These are phyloP conservation scores for Dioscorea dumetorum DNA, from an alignment of 106 monocot species.

Conservation along the genomic window DNA sequence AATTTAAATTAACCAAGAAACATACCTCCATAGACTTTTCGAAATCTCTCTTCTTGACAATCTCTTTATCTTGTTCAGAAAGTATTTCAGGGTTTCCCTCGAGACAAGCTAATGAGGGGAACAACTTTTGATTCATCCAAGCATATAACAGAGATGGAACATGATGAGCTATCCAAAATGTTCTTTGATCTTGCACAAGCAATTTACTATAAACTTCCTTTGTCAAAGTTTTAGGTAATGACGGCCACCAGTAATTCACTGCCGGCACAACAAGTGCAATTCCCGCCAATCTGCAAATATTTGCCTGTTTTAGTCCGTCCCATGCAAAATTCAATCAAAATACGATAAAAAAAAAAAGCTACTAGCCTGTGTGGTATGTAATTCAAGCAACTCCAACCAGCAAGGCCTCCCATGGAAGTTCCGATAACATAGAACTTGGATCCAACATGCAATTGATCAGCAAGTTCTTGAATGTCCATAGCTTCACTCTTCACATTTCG, in stretches of 20 bases:
- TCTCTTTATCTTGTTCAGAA: constrained; percentile 19
- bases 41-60: background rate
- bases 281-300: constrained; percentile 32
- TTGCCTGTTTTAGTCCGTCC: background rate
- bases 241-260: constrained; percentile 44
- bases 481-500: constrained; percentile 32
- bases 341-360: too few species aligned
- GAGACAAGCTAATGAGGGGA: constrained; percentile 2
- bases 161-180: constrained; percentile 38
- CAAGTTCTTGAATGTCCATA: constrained; percentile 42
- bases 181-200: constrained; percentile 11
- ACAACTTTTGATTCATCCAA: constrained; percentile 47
- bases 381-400: constrained; percentile 38
- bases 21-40: too few species aligned
- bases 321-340: background rate
- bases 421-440: constrained; percentile 37
- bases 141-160: constrained; percentile 21
- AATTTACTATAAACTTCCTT: constrained; percentile 5
- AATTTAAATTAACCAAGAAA: too few species aligned
- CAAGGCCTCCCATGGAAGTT: constrained; percentile 34
- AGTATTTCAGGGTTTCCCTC: constrained; percentile 10
- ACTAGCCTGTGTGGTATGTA: constrained; percentile 48
- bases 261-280: constrained; percentile 29
- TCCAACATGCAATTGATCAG: constrained; percentile 37
- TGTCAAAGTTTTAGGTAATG: constrained; percentile 22